Conservation (phyloP, 352 stramenopile species). For the Globisporangium takayamanum region DNA sequence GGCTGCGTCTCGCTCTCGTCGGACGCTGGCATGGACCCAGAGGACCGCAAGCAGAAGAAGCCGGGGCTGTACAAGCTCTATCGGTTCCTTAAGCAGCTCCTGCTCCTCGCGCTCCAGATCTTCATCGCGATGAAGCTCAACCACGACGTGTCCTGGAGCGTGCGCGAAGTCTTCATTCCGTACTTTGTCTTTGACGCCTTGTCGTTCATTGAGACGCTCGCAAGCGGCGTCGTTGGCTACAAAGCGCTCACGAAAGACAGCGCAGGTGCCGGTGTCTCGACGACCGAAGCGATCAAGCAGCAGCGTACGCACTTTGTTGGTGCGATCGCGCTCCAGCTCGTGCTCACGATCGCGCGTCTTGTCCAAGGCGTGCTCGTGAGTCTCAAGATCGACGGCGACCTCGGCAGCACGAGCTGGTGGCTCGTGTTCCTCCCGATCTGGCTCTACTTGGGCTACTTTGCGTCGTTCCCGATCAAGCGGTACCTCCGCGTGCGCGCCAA, state of each 20-base stretch:
- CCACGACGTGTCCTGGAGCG: constrained; percentile 49
- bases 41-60: constrained; percentile 45
- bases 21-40: constrained; percentile 42
- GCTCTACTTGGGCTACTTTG: constrained; percentile 62
- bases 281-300: constrained; percentile 66
- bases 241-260: constrained; percentile 67
- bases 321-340: constrained; percentile 28
- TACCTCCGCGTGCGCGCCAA: constrained; percentile 46
- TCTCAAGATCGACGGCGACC: constrained; percentile 56
- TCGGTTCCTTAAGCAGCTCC: constrained; percentile 71
- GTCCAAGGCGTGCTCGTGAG: constrained; percentile 52
- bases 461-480: constrained; percentile 41
- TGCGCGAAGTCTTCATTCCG: constrained; percentile 60
- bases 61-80: constrained; percentile 65
- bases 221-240: constrained; percentile 53
- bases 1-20: constrained; percentile 48
- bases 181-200: constrained; percentile 78
- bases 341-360: constrained; percentile 51
- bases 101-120: constrained; percentile 73
- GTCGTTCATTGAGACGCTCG: constrained; percentile 61
- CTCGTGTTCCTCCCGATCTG: constrained; percentile 74
- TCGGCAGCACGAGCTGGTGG: constrained; percentile 68
- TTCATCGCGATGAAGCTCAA: constrained; percentile 83
- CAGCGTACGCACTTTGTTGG: constrained; percentile 37
- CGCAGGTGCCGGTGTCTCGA: constrained; percentile 58